Evolutionary conservation across 2,329 filamentous ascomycete species (phyloP), one percentile per base, ranked within the genome.

Genomic region (Aspergillus quadrilineatus): DNA sequence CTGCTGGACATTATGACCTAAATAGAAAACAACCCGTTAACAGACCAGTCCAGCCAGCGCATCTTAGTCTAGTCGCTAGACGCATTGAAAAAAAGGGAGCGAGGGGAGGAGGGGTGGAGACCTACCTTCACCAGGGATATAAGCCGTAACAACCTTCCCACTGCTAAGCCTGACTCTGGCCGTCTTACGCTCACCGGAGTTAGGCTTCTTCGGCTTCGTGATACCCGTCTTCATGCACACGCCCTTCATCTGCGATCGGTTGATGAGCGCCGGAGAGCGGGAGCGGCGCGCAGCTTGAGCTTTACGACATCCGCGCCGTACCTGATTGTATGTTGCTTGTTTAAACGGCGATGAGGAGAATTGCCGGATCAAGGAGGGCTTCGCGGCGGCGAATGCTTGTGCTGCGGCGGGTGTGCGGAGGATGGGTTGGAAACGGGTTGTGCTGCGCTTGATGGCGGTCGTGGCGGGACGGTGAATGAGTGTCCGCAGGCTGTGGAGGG

Each of bases 181-280:
- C 56, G 91, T 94, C 81, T 99, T 99, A 62, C 94, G 83, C 82
- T 97, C 92, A 55, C 92, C 94, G 29, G 94, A 99, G 77, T 99
- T 99, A 63, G 94, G 94, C 79, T 99, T 99, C 86, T 99, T 99
- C 55, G 94, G 94, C 70, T 94, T 92, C 67, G 89, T 92, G 66
- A 92, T 90, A 69, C 90, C 92, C 59, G 97, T 94, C 73, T 95
- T 92, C 62, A 99, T 79, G 75, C 94, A 97, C 37, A 99, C 94
- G 66, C 93, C 94, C 80, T 97, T 97, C 78, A 96, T 87, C 70
- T 89, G 85, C 4, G 94, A 92, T 43, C 89, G 83, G 50, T 85
- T 75, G 60, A 82, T 82, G 53, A 99, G 83, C 22, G 93, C 92
- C 0, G 94, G 94, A 2, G 93, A 97, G 50, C 90, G 87, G 65